These are phyloP conservation scores for Rhizophagus sp. DNA, from an alignment of 192 early-diverging fungal genomes.

Conservation along the genomic window DNA sequence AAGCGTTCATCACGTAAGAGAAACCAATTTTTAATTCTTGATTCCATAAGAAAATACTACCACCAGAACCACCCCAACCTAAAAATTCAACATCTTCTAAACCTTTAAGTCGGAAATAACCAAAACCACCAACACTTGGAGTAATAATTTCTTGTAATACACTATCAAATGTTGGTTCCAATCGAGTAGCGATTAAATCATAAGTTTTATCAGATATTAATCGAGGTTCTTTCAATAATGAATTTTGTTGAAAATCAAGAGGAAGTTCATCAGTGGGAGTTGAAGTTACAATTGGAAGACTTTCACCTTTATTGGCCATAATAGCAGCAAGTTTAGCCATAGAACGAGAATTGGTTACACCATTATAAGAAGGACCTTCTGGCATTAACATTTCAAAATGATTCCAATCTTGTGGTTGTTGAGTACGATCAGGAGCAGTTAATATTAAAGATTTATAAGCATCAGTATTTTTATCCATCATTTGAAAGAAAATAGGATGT, in stretches of 20 bases:
- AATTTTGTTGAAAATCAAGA: not conserved
- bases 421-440: conserved; percentile 25
- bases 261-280: conserved; percentile 33
- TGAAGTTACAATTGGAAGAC: conserved; percentile 37
- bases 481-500: conserved; percentile 33
- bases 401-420: conserved; percentile 48
- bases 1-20: conserved; percentile 58
- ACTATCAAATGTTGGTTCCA: conserved; percentile 33
- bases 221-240: conserved; percentile 5
- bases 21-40: conserved; percentile 56
- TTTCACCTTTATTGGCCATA: conserved; percentile 60
- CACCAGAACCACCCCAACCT: conserved; percentile 69
- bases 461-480: conserved; percentile 35
- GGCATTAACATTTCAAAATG: conserved; percentile 32
- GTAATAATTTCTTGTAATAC: conserved; percentile 31
- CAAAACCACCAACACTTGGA: conserved; percentile 47
- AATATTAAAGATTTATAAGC: conserved; percentile 36
- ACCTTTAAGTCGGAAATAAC: conserved; percentile 19
- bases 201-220: conserved; percentile 34
- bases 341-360: conserved; percentile 57
- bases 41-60: conserved; percentile 58
- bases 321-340: conserved; percentile 60
- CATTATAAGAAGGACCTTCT: conserved; percentile 52
- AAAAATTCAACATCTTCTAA: conserved; percentile 41
- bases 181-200: conserved; percentile 28